Base-by-base conservation (phyloP, 2,329 filamentous ascomycete species). In the Paraconiothyrium brasiliense region DNA sequence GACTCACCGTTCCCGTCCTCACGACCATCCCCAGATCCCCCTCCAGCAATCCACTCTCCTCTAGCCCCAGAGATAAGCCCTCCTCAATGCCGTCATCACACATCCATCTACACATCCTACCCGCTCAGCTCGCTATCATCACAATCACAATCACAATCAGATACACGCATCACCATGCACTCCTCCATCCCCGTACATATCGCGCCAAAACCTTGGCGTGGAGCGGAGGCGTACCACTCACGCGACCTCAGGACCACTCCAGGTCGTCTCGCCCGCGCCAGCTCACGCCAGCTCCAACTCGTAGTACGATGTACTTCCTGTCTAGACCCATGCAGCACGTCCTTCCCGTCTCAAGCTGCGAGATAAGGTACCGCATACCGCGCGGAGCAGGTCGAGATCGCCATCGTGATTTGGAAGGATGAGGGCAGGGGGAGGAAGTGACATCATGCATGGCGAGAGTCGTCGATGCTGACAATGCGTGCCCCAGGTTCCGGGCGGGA, bases 151-250 rank as follows among this genome's bases (percentile, higher is more conserved):
- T 20, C 37, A n/a, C 22, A 39, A 20, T n/a, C 22, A 10, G 32
- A 32, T 35, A 2, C 49, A 52, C 22, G 35, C 32, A 20, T 16
- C 27, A 4, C 24, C 27, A 30, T 30, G 4, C 14, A 22, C 48
- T 13, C 37, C 24, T 6, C 37, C 51, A 44, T 32, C 37, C 51
- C 51, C 51, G 49, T 54, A 54, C 37, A 58, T 50, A 41, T 43
- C 57, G 59, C 60, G 57, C 57, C 50, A 57, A 54, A 34, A n/a
- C 22, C 60, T 60, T 59, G 57, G 60, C 60, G 52, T 55, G 52
- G 52, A 50, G 39, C 11, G 49, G 2, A 58, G 24, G 44, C 52
- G 50, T 46, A 35, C 24, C 35, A 43, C 22, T 32, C 51, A 43
- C 37, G 24, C 51, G 22, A 54, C 35, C 37, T 20, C 24, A 24